phyloP scores from a whole-genome alignment of 2,329 filamentous ascomycete genomes.

The Hymenoscyphus scutula region DNA sequence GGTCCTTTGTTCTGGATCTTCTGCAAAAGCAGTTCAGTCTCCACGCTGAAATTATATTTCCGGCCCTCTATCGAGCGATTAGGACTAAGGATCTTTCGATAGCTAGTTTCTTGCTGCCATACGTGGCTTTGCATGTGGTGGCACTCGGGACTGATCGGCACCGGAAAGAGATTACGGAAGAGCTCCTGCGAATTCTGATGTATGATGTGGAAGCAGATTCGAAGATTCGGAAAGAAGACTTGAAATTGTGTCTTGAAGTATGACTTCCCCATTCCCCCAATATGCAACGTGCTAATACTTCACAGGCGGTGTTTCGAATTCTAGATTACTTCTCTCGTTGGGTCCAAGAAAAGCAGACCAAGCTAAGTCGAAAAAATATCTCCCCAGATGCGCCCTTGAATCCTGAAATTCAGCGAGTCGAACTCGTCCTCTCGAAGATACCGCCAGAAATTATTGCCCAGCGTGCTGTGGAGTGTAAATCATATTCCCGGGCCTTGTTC shows the following conservation, averaged over 20 bases:
- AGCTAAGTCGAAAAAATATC: constrained; percentile 17
- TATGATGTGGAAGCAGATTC: constrained; percentile 50
- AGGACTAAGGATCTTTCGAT: constrained; percentile 83
- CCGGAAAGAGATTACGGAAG: constrained; percentile 63
- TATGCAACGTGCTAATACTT: constrained; percentile 26
- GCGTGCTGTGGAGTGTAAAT: constrained; percentile 88
- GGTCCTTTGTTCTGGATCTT: constrained; percentile 76
- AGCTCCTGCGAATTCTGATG: constrained; percentile 73
- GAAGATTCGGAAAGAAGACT: constrained; percentile 67
- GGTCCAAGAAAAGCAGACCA: constrained; percentile 64
- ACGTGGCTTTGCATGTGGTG: constrained; percentile 78
- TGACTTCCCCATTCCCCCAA: constrained; percentile 18
- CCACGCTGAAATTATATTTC: constrained; percentile 75
- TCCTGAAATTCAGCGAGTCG: constrained; percentile 57
- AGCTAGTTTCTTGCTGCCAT: constrained; percentile 84
- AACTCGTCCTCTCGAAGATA: constrained; percentile 67
- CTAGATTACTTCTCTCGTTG: constrained; percentile 91
- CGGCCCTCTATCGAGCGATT: constrained; percentile 77
- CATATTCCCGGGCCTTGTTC: constrained; percentile 87
- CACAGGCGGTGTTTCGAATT: constrained; percentile 79
- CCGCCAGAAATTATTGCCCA: constrained; percentile 73
- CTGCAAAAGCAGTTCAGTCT: constrained; percentile 72
- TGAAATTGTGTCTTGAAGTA: constrained; percentile 85
- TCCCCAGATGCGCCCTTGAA: constrained; percentile 43
- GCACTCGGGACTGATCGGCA: constrained; percentile 66